Evolutionary conservation across 2,329 filamentous ascomycete genomes (phyloP), one percentile per base, ranked within the genome.

Genomic region (Ascocoryne sarcoides): DNA sequence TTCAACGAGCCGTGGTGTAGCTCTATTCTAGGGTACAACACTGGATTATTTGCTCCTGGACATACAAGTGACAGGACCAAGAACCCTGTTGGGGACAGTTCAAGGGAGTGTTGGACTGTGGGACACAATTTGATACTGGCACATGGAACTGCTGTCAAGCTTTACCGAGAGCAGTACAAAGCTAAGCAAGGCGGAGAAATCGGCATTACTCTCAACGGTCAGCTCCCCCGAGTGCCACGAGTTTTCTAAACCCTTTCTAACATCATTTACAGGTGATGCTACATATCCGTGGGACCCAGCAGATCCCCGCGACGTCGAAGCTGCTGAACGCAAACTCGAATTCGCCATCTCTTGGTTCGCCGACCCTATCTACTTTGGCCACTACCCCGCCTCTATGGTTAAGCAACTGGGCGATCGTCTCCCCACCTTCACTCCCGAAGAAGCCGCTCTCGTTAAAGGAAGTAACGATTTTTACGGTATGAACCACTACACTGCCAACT

Each of bases 391-490:
- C 45, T 87, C 81, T 44, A 93, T 93, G 85, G 71, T 75, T 43
- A 76, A 77, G 59, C 86, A 93, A 66, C 77, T 93, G 14, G 85
- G 86, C 41, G 71, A 81, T 58, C 77, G 85, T 10, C 72, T 93
- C 35, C 87, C 87, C 4, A 67, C 69, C 32, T 92, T 84, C 61
- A 87, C 82, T 0, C 62, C 71, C 0, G 82, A 85, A 50, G 85
- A 94, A 58, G 62, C 69, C 17, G 75, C 75, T 2, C 68, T 92
- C n/a, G 78, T 94, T 33, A 71, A 82, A 56, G 85, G 84, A n/a
- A 86, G 81, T 59, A 92, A 92, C 62, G 87, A 93, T 68, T 93
- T 93, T 65, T 93, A 93, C 63, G 87, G 85, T 61, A 90, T 90
- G 84, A 93, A 94, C 69, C 83, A 88, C 70, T 94, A 94, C 69